These are phyloP conservation scores for Ceratobasidium sp. DNA, from an alignment of 1,284 basidiomycete genomes.

Conservation along the genomic window DNA sequence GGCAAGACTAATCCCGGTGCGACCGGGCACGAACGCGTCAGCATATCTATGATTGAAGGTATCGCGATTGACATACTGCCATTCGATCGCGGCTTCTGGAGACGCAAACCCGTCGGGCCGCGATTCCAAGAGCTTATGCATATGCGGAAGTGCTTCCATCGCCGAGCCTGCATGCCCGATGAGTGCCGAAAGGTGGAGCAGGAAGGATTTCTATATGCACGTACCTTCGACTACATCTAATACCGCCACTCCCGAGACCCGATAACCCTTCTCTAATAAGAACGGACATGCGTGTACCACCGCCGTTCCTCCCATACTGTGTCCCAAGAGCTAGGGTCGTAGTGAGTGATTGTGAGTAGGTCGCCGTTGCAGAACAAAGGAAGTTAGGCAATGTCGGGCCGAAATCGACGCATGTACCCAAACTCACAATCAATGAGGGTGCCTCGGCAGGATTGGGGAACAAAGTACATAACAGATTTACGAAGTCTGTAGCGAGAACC, in stretches of 20 bases:
- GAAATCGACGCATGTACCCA: conserved; percentile 13
- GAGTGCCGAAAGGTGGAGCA: background rate
- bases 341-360: background rate
- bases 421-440: conserved; percentile 75
- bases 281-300: conserved; percentile 72
- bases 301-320: conserved; percentile 92
- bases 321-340: conserved; percentile 72
- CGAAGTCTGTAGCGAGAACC: conserved; percentile 75
- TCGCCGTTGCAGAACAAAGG: conserved; percentile 29
- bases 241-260: conserved; percentile 82
- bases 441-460: conserved; percentile 68
- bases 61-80: conserved; percentile 80
- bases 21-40: background rate
- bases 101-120: conserved; percentile 85
- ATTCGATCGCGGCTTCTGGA: conserved; percentile 85
- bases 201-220: conserved; percentile 32
- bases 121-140: conserved; percentile 86
- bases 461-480: conserved; percentile 67
- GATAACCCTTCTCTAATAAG: conserved; percentile 71
- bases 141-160: conserved; percentile 86
- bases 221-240: conserved; percentile 96
- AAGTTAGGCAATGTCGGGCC: conserved; percentile 43
- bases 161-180: conserved; percentile 74
- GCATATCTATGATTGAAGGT: background rate
- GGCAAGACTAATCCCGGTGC: conserved; percentile 64